Evolutionary conservation across 1,139 yeast species (phyloP), one percentile per base, ranked within the genome.

Genomic region (Kodamaea sp.): DNA sequence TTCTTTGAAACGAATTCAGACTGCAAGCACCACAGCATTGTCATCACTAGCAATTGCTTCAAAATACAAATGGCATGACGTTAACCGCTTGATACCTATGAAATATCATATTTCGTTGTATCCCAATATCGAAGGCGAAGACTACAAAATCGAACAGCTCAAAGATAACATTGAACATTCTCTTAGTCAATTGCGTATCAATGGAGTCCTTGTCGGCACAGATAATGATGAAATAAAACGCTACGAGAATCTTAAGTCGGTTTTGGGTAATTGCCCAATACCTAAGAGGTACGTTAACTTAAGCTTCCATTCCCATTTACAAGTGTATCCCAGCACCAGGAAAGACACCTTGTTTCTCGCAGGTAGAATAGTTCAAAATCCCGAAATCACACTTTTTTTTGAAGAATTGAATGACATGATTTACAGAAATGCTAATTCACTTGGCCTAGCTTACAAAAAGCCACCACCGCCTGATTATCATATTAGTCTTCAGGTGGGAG

Each of bases 21-120:
- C 37, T 9, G 28, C 31, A 15, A 26, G 22, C 12, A 25, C 20
- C 12, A 26, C 24, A 16, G 32, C 28, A 16, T 4, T 33, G 4
- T 8, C 26, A 4, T 23, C 31, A 2, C 15, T 34, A 7, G 23
- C 32, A n/a, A 11, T 18, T 8, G 20, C 31, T 13, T 32, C 34
- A 6, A 22, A 24, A 10, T 46, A 35, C 26, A 10, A 19, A 10
- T 44, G 48, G 44, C 37, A 35, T 11, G 40, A 39, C 24, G 29
- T 31, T 4, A 29, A 40, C 9, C 15, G 28, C 7, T n/a, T 23
- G 14, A 26, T 27, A 3, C 31, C 34, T 3, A 12, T 39, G 14
- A 37, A 27, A 34, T 44, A 46, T 26, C 58, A 53, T 27, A 42
- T 52, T 10, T 39, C 52, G 2, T 22, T 52, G 6, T 43, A 35